Base-by-base conservation (phyloP, 1,284 basidiomycete genomes). In the Microbotryum lychnidis-dioicae region DNA sequence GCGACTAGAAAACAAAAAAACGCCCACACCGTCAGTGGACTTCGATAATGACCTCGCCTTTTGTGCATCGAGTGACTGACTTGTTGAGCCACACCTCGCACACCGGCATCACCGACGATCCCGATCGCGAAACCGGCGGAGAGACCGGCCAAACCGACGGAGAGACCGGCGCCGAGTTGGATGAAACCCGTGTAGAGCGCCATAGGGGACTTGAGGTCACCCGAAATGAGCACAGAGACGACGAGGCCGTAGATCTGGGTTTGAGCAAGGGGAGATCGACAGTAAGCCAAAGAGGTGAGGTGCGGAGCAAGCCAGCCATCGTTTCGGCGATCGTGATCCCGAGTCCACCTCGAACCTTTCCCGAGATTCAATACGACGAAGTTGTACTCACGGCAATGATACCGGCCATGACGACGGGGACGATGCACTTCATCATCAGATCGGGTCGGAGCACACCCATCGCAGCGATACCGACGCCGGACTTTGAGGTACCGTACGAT, bases 361-460 rank as follows among this genome's bases (percentile, higher is more conserved):
- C 31, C 31, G 31, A 31, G 31, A 7, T 7, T 1, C 29, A 31
- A 42, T 14, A 44, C 9, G 9, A 3, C 9, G 16, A 31, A 37
- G 42, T 21, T 16, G 21, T 21, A 61, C 70, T 60, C 50, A 74
- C 72, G 58, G 71, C 73, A 60, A 74, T 74, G 63, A 74, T 74
- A 73, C 73, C 73, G 49, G 73, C 73, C 73, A 74, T 74, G 69
- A 74, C 73, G 66, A 73, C 72, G 54, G 73, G 73, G 27, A 73
- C 62, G 64, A 73, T 73, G 58, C 71, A 71, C 65, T 73, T 70
- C 69, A 75, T 70, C 69, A 78, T 73, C 51, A 78, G 72, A 66
- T 78, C 77, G 33, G 77, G 77, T 55, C 77, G 74, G 21, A 78
- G 73, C 63, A 78, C 77, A 73, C 77, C 77, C 77, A 78, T 78